These are phyloP conservation scores for Claviceps sp. DNA, from an alignment of 2,329 filamentous ascomycete genomes.

Conservation along the genomic window DNA sequence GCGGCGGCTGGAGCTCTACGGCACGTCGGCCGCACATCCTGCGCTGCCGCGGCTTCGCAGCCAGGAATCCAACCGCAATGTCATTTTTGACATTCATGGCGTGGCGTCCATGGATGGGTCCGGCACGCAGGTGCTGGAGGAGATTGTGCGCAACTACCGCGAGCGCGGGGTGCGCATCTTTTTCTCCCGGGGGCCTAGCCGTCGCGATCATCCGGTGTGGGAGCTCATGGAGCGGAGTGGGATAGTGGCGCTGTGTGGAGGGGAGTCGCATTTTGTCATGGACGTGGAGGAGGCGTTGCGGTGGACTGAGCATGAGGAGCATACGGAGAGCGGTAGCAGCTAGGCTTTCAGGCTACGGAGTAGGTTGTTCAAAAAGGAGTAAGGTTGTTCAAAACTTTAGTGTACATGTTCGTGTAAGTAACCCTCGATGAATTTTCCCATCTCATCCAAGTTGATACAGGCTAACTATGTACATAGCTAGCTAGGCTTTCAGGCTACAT, in stretches of 20 bases:
- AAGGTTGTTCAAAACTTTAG: no score
- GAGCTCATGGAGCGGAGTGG: constrained; percentile 62
- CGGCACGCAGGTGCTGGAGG: constrained; percentile 77
- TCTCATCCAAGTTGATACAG: no score
- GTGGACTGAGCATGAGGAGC: constrained; percentile 61
- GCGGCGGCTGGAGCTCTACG: constrained; percentile 74
- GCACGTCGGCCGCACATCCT: constrained; percentile 73
- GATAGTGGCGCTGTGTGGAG: constrained; percentile 74
- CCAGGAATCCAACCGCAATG: constrained; percentile 73
- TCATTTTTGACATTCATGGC: constrained; percentile 97
- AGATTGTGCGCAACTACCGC: constrained; percentile 77
- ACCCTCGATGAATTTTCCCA: no score
- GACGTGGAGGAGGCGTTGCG: constrained; percentile 76
- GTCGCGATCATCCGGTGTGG: constrained; percentile 46
- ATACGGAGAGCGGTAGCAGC: constrained; percentile 11
- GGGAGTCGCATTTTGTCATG: constrained; percentile 61
- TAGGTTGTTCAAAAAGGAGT: no score
- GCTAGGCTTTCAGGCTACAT: no score
- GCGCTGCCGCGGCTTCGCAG: constrained; percentile 67
- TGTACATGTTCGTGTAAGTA: no score
- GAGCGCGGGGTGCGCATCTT: constrained; percentile 64
- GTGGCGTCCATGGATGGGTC: constrained; percentile 90
- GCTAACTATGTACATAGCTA: no score
- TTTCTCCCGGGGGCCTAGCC: constrained; percentile 46
- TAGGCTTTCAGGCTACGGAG: no score